Percentiles rank a stretch among this genome's conserved stretches.
These are phyloP conservation scores for Ustilaginoidea virens DNA, from an alignment of 2,329 filamentous ascomycete species.

Conservation along the genomic window DNA sequence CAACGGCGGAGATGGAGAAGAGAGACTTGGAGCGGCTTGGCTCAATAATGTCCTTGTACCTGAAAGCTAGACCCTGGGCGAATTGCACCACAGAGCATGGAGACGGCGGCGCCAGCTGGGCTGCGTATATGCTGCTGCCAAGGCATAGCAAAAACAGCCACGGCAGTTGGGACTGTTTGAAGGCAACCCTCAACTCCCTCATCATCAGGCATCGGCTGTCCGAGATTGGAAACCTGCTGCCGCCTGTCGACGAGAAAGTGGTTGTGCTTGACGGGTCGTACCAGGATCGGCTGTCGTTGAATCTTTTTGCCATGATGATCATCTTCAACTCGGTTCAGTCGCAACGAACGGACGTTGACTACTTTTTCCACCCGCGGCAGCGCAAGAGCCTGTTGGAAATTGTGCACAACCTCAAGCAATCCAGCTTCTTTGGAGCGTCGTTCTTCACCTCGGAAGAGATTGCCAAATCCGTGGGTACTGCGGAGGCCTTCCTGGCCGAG, in stretches of 20 bases:
- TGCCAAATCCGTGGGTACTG: conserved; percentile 45
- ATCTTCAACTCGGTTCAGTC: conserved; percentile 81
- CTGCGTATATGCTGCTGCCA: conserved; percentile 51
- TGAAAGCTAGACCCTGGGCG: conserved; percentile 67
- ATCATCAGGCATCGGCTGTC: conserved; percentile 67
- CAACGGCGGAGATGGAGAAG: conserved; percentile 34
- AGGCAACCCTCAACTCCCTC: conserved; percentile 56
- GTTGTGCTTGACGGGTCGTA: conserved; percentile 67
- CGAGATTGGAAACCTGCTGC: conserved; percentile 55
- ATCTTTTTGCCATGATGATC: conserved; percentile 72
- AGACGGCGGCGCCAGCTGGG: conserved; percentile 51
- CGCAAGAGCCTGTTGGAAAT: conserved; percentile 49
- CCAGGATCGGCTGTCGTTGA: conserved; percentile 70
- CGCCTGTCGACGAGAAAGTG: conserved; percentile 54
- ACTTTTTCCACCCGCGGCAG: conserved; percentile 73
- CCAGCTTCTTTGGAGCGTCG: conserved; percentile 72
- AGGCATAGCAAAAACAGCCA: conserved; percentile 33
- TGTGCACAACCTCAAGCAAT: conserved; percentile 65
- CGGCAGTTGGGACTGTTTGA: conserved; percentile 47
- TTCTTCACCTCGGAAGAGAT: conserved; percentile 56
- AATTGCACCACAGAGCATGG: conserved; percentile 39
- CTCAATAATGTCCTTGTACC: conserved; percentile 50
- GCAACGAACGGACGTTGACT: conserved; percentile 68
- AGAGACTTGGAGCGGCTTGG: conserved; percentile 53
- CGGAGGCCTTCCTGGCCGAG: conserved; percentile 50